Evolutionary conservation across 768 basidiomycete genomes (phyloP).

Genomic region (Gyrodon lividus): DNA sequence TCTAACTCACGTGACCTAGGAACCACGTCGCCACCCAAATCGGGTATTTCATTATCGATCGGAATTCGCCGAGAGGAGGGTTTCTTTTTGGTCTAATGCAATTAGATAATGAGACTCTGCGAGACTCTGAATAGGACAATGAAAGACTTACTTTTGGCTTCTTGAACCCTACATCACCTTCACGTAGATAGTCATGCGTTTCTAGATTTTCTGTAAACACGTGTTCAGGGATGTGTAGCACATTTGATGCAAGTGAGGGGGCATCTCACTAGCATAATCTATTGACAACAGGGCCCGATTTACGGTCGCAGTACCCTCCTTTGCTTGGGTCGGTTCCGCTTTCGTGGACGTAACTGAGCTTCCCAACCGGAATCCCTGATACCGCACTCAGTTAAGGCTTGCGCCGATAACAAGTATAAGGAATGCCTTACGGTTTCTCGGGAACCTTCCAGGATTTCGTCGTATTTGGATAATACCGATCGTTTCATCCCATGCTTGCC

Average conservation of each 20-base stretch:
- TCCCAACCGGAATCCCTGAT: constrained; percentile 86
- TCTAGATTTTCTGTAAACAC: constrained; percentile 71
- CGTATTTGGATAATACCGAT: constrained; percentile 87
- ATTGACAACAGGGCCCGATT: constrained; percentile 82
- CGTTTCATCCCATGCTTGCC: constrained; percentile 78
- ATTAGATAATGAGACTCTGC: constrained; percentile 1
- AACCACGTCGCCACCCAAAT: constrained; percentile 38
- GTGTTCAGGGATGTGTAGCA: constrained; percentile 14
- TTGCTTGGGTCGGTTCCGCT: constrained; percentile 39
- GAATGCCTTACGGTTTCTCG: constrained; percentile 57
- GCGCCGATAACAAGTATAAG: constrained; percentile 2
- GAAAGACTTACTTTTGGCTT: constrained; percentile 70
- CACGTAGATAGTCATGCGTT: constrained; percentile 83
- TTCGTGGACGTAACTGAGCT: constrained; percentile 45
- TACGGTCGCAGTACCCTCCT: constrained; percentile 56
- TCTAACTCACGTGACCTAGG: constrained; percentile 73
- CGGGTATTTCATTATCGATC: constrained; percentile 38
- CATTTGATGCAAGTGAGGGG: background rate
- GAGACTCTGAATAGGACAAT: background rate
- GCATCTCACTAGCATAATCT: constrained; percentile 81
- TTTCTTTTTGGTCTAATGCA: constrained; percentile 86
- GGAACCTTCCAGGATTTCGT: constrained; percentile 80
- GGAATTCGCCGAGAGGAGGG: constrained; percentile 63
- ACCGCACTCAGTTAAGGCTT: constrained; percentile 6
- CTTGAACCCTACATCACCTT: constrained; percentile 93